phyloP scores from a whole-genome alignment of 2,329 filamentous ascomycete genomes.

The Pyrenochaeta sp. region DNA sequence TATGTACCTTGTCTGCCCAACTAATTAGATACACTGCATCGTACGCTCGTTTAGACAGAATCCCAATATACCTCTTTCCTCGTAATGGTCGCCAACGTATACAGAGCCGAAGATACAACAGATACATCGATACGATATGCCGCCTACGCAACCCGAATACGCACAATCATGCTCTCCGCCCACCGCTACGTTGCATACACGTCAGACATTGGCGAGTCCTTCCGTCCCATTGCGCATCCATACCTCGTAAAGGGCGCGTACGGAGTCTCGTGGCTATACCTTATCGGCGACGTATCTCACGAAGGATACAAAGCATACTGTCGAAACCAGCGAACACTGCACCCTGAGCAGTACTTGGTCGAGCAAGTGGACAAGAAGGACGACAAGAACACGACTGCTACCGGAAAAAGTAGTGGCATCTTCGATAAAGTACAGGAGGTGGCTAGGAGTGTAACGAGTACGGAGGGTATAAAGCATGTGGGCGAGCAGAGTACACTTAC shows the following conservation, averaged over 20 bases:
- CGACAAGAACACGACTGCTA: conserved; percentile 40
- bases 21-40: not conserved
- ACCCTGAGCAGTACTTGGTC: conserved; percentile 64
- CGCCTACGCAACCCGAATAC: conserved; percentile 84
- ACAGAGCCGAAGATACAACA: conserved; percentile 77
- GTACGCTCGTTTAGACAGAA: too few relatives aligned
- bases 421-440: conserved; percentile 32
- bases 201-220: conserved; percentile 94
- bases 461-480: conserved; percentile 32
- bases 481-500: conserved; percentile 28
- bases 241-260: conserved; percentile 83
- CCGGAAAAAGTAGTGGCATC: conserved; percentile 26
- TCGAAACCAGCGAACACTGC: conserved; percentile 78
- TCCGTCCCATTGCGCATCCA: conserved; percentile 90
- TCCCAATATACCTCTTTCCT: not conserved
- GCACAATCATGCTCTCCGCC: conserved; percentile 86
- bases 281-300: conserved; percentile 87
- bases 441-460: conserved; percentile 30
- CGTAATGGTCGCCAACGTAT: conserved; percentile 2
- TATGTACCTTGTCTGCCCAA: conserved; percentile 57
- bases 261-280: conserved; percentile 89
- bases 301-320: conserved; percentile 96
- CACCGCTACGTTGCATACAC: conserved; percentile 98
- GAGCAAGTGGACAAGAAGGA: conserved; percentile 22
- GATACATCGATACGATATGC: conserved; percentile 89